Base-by-base conservation (phyloP, 129 eudicot genomes). In the Tanacetum coccineum region DNA sequence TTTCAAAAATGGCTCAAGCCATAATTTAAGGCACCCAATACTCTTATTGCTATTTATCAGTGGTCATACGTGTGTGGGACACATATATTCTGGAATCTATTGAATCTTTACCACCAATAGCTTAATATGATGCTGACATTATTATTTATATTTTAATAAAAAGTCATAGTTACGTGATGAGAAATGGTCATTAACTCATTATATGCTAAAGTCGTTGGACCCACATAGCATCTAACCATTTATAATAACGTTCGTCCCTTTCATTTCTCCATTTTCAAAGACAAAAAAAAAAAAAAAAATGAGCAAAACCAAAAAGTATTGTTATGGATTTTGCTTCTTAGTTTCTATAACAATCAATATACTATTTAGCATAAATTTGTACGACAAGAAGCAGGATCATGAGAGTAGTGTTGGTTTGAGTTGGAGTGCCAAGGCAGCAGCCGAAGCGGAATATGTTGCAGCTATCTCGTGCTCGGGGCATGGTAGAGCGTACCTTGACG, bases 401-500 rank as follows among this genome's bases (percentile, higher is more conserved):
- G 50, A 59, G n/a, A 51, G 9, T 4, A 30, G 36, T 32, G 39
- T 11, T 18, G 14, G 39, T 62, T 71, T 82, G 71, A 85, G 80
- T 59, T 89, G 93, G 93, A 85, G 67, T 44, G 14, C 46, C 67
- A 62, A 28, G 28, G 94, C 94, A 2, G 89, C 96, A 1, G 84
- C 65, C 4, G 87, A 89, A 59, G 96, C 96, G 4, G 96, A 85
- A 71, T 82, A 75, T 0, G 94, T 83, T 42, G 97, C 91, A 3
- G 64, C 83, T 9, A 50, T 82, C 14, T 48, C 83, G 2, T 90
- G 97, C 49, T 87, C 95, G 0, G 95, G 89, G 7, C 95, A 87
- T 72, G 97, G 97, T 17, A 65, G 82, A 59, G 95, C 95, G 25
- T 90, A 77, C 69, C 55, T 87, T 45, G 97, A 90, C 65, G 87